Evolutionary conservation across 2,329 filamentous ascomycete species (phyloP), one percentile per base, ranked within the genome.

Genomic region (Leptographium procerum): DNA sequence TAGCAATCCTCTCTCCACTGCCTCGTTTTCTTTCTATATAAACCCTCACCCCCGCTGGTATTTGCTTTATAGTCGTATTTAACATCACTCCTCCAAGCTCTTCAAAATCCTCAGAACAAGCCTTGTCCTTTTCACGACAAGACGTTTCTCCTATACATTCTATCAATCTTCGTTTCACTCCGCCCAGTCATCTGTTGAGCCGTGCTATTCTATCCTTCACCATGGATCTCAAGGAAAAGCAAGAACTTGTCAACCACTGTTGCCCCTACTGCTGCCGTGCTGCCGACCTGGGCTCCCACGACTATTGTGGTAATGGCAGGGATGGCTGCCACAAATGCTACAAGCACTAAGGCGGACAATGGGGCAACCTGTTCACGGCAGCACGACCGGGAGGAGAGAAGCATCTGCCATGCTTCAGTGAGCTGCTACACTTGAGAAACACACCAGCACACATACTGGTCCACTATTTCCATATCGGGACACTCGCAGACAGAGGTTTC

Each of bases 231-330:
- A 70, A 72, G 64, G 73, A 74, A 57, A 66, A 69, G 62, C 67
- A 73, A 61, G 71, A 72, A 58, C 74, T 77, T 59, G 73, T 78
- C 69, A 72, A 76, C 69, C 65, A 72, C 63, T 80, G 77, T 74
- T 80, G 77, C 71, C 72, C 72, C 29, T 77, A 73, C 64, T 80
- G 77, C 69, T 80, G 77, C 71, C 76, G 75, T 64, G 74, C 74
- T 36, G 71, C 74, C 57, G 75, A 79, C 65, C 75, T 75, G 58
- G 76, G 76, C 61, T 74, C 74, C 53, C 77, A 80, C 65, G 77
- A 80, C 63, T 75, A 74, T 65, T 80, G 77, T 67, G 70, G 70
- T 10, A 72, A 68, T 57, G 67, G 67, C 52, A 65, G 5, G 13
- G 54, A 68, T 57, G 67, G 74, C 65, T 79, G 77, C 65, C 73